Evolutionary conservation across 2,329 filamentous ascomycete species (phyloP), one percentile per base, ranked within the genome.

Genomic region (Thielaviopsis punctulata): DNA sequence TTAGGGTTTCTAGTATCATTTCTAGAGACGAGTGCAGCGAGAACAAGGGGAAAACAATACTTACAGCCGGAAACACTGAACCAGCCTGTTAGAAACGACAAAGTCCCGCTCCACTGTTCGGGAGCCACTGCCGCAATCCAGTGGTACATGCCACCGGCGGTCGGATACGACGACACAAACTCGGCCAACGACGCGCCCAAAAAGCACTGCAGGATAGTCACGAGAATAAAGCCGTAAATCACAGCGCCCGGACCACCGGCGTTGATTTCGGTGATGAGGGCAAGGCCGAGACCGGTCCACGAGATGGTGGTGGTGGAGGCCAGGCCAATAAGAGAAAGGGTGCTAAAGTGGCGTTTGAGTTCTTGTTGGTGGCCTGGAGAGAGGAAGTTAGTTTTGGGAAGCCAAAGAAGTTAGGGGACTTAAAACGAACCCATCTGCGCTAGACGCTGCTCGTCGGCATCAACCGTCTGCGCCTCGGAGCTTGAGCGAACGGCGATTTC

Each of bases 271-370:
- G 71, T 71, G 41, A 69, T 67, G 44, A 71, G 60, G 1, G 67
- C 67, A 3, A 69, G 59, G 13, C 69, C 68, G 1, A 71, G 63
- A 56, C 68, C 69, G 4, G 69, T 71, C 69, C 69, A 73, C 0
- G 70, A 72, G 43, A 72, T 72, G 13, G 70, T 72, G n/a, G 68
- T 69, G 6, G 69, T 70, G 5, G 70, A 71, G 1, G 70, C 70
- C 10, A 73, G 63, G 4, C 70, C 70, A 53, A 73, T 69, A 25
- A 73, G 62, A 46, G 68, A 70, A 57, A 70, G 64, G 13, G 68
- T 65, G 19, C 65, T 68, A 55, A 73, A 73, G 57, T 72, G 69
- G 13, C 70, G 64, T 52, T 70, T 65, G 18, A 73, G 60, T 56
- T 73, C 69, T 56, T 73, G 70, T n/a, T 64, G 67, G 56, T 73